A percentile compares a stretch with the other conserved stretches of the same genome.
phyloP scores from a whole-genome alignment of 129 eudicot genomes.

The Heracleum sosnowskyi region DNA sequence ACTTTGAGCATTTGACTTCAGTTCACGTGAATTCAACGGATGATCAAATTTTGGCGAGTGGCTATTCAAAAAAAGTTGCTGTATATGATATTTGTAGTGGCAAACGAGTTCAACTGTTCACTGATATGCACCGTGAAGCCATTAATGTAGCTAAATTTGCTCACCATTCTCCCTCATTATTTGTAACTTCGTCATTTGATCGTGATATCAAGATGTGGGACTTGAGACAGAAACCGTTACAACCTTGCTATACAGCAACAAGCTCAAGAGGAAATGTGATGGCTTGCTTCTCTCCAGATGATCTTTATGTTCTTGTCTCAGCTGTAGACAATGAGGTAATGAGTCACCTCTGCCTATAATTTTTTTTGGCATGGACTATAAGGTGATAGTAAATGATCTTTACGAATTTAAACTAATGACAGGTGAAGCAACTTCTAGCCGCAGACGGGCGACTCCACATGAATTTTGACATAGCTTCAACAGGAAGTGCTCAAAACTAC shows the following conservation, averaged over 20 bases:
- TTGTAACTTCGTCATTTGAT: slow-evolving; percentile 85
- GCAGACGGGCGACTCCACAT: slow-evolving; percentile 80
- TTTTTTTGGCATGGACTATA: not conserved
- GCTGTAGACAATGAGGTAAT: slow-evolving; percentile 84
- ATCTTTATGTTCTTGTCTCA: slow-evolving; percentile 75
- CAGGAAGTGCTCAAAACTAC: slow-evolving; percentile 66
- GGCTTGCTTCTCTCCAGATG: slow-evolving; percentile 91
- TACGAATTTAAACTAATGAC: not conserved
- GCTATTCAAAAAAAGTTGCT: slow-evolving; percentile 75
- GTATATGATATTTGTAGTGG: slow-evolving; percentile 63
- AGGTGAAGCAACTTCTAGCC: slow-evolving; percentile 80
- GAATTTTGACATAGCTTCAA: slow-evolving; percentile 63
- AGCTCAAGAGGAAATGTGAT: slow-evolving; percentile 90
- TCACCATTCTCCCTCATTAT: slow-evolving; percentile 62
- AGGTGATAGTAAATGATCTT: not conserved
- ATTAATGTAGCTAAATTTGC: slow-evolving; percentile 86
- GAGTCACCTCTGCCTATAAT: not conserved
- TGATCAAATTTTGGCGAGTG: slow-evolving; percentile 60
- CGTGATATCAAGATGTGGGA: slow-evolving; percentile 88
- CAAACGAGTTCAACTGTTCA: slow-evolving; percentile 48
- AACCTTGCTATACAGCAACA: slow-evolving; percentile 62
- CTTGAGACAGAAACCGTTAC: slow-evolving; percentile 47
- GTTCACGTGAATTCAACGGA: slow-evolving; percentile 82
- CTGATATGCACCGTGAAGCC: slow-evolving; percentile 68
- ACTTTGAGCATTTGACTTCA: slow-evolving; percentile 78